These are phyloP conservation scores for Hypocreales sp. DNA, from an alignment of 2,329 filamentous ascomycete species.

Conservation along the genomic window DNA sequence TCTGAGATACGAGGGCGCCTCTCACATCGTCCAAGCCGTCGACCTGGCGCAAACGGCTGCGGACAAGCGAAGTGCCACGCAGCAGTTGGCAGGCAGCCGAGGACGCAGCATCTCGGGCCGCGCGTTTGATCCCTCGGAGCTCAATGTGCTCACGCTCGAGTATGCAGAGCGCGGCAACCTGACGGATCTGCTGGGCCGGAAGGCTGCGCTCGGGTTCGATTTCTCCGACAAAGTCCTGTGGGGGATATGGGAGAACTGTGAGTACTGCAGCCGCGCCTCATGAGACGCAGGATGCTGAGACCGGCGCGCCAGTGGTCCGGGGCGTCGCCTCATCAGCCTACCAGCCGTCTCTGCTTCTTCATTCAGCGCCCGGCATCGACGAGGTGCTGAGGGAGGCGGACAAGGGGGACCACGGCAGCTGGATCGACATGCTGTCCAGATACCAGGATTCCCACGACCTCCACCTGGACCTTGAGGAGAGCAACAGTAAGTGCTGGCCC, in stretches of 20 bases:
- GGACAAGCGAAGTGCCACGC: no score
- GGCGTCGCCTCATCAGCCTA: constrained; percentile 13
- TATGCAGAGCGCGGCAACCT: constrained; percentile 10
- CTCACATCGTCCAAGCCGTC: constrained; percentile 12
- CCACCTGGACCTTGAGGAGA: constrained; percentile 14
- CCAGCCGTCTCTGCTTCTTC: no score
- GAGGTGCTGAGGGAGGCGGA: no score
- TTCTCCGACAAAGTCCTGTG: constrained; percentile 10
- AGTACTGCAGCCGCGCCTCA: constrained; percentile 2
- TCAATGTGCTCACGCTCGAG: constrained; percentile 11
- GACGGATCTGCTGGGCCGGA: constrained; percentile 5
- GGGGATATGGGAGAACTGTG: constrained; percentile 15
- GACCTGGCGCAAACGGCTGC: no score
- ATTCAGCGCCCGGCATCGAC: no score
- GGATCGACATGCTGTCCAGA: no score
- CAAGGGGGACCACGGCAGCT: no score
- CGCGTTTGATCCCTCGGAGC: neutral
- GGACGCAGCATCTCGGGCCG: no score
- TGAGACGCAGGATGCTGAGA: neutral
- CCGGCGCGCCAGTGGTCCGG: constrained; percentile 8
- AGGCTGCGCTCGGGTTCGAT: constrained; percentile 1
- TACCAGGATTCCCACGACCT: no score
- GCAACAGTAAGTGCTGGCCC: no score
- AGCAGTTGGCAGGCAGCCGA: no score
- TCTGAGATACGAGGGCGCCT: constrained; percentile 10